These are phyloP conservation scores for Xeromyces bisporus DNA, from an alignment of 495 filamentous ascomycete species.

Conservation along the genomic window DNA sequence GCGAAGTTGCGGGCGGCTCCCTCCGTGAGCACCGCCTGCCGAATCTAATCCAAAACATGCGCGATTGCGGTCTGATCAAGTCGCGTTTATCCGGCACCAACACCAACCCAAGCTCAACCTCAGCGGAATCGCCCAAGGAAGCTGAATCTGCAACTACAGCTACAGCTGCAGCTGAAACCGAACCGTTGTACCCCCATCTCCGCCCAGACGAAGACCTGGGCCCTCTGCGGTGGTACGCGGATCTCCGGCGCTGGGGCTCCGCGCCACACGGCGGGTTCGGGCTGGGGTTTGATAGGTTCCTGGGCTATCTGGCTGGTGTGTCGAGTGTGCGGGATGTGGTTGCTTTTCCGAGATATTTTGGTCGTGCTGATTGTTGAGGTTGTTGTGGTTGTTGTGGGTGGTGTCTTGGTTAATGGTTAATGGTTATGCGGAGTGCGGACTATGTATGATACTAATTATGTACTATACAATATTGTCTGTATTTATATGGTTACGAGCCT, in stretches of 20 bases:
- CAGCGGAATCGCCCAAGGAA: conserved; percentile 1
- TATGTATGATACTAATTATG: too few relatives aligned
- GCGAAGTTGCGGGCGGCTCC: conserved; percentile 83
- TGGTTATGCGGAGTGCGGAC: too few relatives aligned
- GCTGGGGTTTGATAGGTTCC: conserved; percentile 76
- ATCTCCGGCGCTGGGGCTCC: conserved; percentile 82
- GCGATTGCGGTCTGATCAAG: conserved; percentile 35
- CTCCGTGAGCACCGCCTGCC: conserved; percentile 77
- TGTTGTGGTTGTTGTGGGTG: too few relatives aligned
- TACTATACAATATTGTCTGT: too few relatives aligned
- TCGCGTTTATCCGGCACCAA: conserved; percentile 1
- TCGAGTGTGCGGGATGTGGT: conserved; percentile 75
- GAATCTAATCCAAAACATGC: conserved; percentile 59
- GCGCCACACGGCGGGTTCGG: conserved; percentile 96
- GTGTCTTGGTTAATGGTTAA: too few relatives aligned
- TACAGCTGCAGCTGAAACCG: conserved; percentile 1
- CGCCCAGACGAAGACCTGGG: conserved; percentile 30
- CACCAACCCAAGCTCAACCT: neutral
- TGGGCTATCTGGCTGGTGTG: conserved; percentile 73
- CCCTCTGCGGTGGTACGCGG: conserved; percentile 78
- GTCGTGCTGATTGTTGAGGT: conserved; percentile 70
- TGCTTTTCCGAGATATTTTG: conserved; percentile 77
- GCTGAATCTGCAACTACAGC: conserved; percentile 1
- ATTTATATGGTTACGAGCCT: too few relatives aligned
- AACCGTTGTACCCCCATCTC: conserved; percentile 21